A percentile compares a stretch with the other conserved stretches of the same genome.
Evolutionary conservation across 163 green algal genomes (phyloP).

Genomic region (Trebouxia gelatinosa): DNA sequence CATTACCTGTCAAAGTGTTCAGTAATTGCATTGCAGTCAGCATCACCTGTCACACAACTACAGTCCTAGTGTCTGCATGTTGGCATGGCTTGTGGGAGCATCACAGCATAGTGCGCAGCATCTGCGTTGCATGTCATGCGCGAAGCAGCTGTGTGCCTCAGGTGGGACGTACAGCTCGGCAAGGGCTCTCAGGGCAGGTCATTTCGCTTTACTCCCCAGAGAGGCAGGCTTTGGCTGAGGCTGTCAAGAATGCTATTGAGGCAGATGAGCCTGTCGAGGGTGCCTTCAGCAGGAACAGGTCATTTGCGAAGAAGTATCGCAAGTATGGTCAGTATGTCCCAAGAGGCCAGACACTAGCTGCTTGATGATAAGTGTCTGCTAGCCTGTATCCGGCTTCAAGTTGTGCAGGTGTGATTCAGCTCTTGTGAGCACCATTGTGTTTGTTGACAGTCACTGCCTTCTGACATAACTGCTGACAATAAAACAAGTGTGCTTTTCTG

Average conservation of each 20-base stretch:
- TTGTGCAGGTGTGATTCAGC: not conserved
- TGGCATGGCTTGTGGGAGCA: too few relatives aligned
- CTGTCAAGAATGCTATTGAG: conserved; percentile 68
- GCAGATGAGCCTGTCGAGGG: conserved; percentile 76
- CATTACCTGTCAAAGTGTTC: too few relatives aligned
- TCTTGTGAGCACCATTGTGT: not conserved
- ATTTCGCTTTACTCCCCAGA: conserved; percentile 70
- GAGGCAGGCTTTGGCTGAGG: conserved; percentile 68
- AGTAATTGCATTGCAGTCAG: too few relatives aligned
- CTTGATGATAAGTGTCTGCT: not conserved
- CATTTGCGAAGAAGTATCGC: conserved; percentile 92
- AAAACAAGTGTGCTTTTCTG: not conserved
- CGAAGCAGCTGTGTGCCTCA: not conserved
- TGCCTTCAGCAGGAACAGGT: conserved; percentile 92
- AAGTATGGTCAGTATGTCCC: conserved; percentile 83
- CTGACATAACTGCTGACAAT: not conserved
- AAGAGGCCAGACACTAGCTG: conserved; percentile 46
- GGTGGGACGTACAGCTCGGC: conserved; percentile 61
- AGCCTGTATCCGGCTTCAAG: too few relatives aligned
- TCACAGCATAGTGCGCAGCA: too few relatives aligned
- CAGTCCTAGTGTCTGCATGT: too few relatives aligned
- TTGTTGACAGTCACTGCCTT: not conserved
- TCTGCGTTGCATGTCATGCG: not conserved
- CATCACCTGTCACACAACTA: too few relatives aligned
- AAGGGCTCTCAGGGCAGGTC: conserved; percentile 59